Conservation (phyloP, 2,329 filamentous ascomycete species). For the Colletotrichum ledebouriae region DNA sequence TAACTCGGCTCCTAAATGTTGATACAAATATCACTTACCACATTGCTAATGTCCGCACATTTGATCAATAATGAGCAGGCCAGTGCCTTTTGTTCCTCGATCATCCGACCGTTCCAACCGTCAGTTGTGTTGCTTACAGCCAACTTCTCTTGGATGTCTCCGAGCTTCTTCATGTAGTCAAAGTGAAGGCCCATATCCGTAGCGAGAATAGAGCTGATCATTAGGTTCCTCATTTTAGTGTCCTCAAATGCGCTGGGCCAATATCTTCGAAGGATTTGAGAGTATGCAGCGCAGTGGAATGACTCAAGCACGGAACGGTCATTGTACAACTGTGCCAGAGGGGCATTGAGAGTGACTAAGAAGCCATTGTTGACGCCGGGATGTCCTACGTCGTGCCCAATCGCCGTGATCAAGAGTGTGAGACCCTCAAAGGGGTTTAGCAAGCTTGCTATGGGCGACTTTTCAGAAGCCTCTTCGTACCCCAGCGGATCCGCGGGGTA, state of each 20-base stretch:
- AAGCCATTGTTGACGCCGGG: constrained; percentile 99
- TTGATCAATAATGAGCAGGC: constrained; percentile 96
- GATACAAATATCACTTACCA: constrained; percentile 70
- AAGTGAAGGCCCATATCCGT: constrained; percentile 99
- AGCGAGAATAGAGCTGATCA: constrained; percentile 97
- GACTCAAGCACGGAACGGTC: constrained; percentile 97
- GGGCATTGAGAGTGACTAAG: constrained; percentile 89
- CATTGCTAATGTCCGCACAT: constrained; percentile 98
- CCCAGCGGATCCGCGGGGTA: constrained; percentile 62
- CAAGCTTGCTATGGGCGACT: constrained; percentile 78
- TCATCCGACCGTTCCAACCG: constrained; percentile 81
- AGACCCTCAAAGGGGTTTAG: constrained; percentile 90
- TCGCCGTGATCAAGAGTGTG: constrained; percentile 92
- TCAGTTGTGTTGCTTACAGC: constrained; percentile 75
- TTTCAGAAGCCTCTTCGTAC: constrained; percentile 51
- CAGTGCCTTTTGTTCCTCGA: constrained; percentile 82
- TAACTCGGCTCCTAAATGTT: constrained; percentile 5
- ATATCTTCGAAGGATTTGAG: constrained; percentile 91
- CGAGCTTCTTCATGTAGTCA: constrained; percentile 92
- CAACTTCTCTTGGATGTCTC: constrained; percentile 83
- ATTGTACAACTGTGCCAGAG: constrained; percentile 95
- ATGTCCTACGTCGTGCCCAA: constrained; percentile 97
- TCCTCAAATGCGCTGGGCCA: constrained; percentile 89
- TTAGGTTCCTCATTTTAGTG: constrained; percentile 83
- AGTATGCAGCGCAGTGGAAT: constrained; percentile 97